Evolutionary conservation across 164 flowering plant species (phyloP), one percentile per base, ranked within the genome.

Genomic region (Stephania japonica): DNA sequence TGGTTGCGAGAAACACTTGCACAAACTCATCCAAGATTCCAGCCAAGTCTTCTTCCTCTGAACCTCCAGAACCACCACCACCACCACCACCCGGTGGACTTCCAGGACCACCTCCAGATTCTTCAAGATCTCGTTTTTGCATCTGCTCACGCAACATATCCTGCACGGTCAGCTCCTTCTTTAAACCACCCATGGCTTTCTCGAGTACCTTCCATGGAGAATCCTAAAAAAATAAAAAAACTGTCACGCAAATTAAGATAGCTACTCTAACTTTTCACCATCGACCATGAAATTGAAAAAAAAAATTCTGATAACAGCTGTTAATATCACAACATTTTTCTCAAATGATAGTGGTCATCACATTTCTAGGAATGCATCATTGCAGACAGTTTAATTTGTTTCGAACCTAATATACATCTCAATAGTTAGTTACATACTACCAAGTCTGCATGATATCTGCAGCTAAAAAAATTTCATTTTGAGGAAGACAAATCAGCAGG

Each of bases 1-100:
- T 1, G 38, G 90, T 88, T 65, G 95, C 98, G 61, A 91, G 77
- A 61, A 87, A 25, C 70, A 87, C 93, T 90, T 93, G 97, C 64
- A 81, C 6, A n/a, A 84, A 47, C 81, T 91, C 97, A 78, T 90
- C 91, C 56, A 81, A 24, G 26, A 78, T 74, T 24, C 84, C 93
- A 63, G 76, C 72, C 41, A 78, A 24, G 59, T 85, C 86, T 74
- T 83, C 92, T 74, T 87, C 91, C 75, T 83, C 91, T 49, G 87
- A 61, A 71, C 76, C 90, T 75, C 85, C 89, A 43, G 84, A 50
- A n/a, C 68, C 74, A 25, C 86, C 81, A 19, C 72, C 84, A 44
- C 79, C 79, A 16, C 82, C 79, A 1, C 88, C 81, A 43, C 79
- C 76, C 7, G 83, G 84, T 25, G 78, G 85, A 26, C 68, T 73